Evolutionary conservation across 495 filamentous ascomycete genomes (phyloP).

Genomic region (Lophium mytilinum): DNA sequence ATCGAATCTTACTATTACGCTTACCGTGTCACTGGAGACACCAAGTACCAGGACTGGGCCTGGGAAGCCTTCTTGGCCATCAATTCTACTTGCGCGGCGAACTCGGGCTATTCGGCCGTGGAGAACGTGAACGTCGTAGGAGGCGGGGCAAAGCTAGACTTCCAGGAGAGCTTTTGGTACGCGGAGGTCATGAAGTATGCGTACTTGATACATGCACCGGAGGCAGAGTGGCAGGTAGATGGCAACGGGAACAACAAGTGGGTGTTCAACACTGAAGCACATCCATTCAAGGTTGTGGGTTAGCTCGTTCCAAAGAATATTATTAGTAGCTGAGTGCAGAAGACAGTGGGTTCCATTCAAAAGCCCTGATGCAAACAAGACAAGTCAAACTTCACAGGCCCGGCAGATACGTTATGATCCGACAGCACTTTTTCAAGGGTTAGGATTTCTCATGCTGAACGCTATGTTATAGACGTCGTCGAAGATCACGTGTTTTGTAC

Average conservation of each 20-base stretch:
- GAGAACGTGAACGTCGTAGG: constrained; percentile 53
- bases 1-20: constrained; percentile 87
- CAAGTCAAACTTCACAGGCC: too few species aligned
- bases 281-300: constrained; percentile 57
- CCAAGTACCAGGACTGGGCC: constrained; percentile 51
- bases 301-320: neutral
- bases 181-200: constrained; percentile 85
- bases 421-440: too few species aligned
- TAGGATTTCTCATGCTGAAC: too few species aligned
- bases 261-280: constrained; percentile 81
- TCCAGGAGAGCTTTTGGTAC: constrained; percentile 86
- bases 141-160: constrained; percentile 56
- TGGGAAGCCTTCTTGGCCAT: constrained; percentile 75
- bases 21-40: constrained; percentile 65
- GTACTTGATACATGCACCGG: constrained; percentile 57
- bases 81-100: constrained; percentile 53
- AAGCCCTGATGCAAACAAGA: too few species aligned
- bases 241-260: constrained; percentile 51
- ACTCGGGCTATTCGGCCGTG: constrained; percentile 59
- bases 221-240: constrained; percentile 59
- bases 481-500: too few species aligned
- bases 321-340: neutral
- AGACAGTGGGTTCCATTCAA: too few species aligned
- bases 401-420: too few species aligned
- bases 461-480: too few species aligned